Percentiles rank a stretch among this genome's conserved stretches.
Conservation (phyloP, 176 grass and related monocot species). For the Carex myosuroides region DNA sequence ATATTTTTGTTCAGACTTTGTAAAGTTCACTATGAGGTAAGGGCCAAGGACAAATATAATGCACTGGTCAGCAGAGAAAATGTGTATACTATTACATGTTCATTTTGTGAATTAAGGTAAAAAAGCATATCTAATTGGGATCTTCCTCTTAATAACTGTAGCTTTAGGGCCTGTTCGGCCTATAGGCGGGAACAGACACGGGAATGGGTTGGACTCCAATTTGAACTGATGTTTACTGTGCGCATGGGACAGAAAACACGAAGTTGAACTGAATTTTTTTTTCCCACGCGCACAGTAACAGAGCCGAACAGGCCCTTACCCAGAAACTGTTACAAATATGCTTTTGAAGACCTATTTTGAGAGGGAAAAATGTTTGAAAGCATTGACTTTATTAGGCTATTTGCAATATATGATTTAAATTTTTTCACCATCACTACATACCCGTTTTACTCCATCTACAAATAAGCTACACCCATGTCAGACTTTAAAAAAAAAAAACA, state of each 20-base stretch:
- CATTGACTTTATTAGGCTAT: neutral
- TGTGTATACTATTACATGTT: neutral
- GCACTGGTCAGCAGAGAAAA: neutral
- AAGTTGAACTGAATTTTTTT: no score
- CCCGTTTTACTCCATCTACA: neutral
- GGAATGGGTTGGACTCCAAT: no score
- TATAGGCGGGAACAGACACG: no score
- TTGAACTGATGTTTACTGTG: no score
- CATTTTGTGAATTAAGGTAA: neutral
- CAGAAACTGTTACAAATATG: neutral
- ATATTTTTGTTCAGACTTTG: neutral
- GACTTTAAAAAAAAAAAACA: neutral
- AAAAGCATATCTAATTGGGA: neutral
- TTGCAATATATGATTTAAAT: neutral
- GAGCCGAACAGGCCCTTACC: no score
- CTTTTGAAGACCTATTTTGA: no score
- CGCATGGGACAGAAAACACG: no score
- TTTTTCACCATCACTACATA: no score
- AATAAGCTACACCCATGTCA: neutral
- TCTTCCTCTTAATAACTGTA: neutral
- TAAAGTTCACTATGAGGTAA: neutral
- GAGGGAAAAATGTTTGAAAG: neutral
- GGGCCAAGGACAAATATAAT: neutral
- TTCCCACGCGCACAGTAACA: no score
- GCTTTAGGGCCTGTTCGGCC: neutral